Conservation (phyloP, 805 yeast species). For the Henningerozyma blattae region DNA sequence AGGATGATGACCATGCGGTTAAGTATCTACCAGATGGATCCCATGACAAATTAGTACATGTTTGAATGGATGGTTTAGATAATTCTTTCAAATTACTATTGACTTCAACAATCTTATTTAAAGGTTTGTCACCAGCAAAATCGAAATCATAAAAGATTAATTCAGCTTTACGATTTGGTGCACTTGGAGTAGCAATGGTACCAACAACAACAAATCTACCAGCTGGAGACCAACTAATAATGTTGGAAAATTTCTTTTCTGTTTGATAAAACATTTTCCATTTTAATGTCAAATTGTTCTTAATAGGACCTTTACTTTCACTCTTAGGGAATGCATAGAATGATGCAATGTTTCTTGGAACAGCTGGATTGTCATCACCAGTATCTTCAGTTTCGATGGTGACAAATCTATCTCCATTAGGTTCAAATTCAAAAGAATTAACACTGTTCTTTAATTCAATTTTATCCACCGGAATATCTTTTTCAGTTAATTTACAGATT, state of each 20-base stretch:
- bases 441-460: slow-evolving; percentile 87
- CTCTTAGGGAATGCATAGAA: slow-evolving; percentile 73
- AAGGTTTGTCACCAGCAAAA: slow-evolving; percentile 53
- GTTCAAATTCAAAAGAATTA: slow-evolving; percentile 90
- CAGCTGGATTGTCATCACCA: slow-evolving; percentile 44
- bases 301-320: slow-evolving; percentile 31
- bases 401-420: slow-evolving; percentile 77
- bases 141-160: slow-evolving; percentile 81
- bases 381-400: slow-evolving; percentile 53
- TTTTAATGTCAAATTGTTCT: slow-evolving; percentile 30
- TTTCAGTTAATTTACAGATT: slow-evolving; percentile 77
- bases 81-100: slow-evolving; percentile 50
- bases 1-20: slow-evolving; percentile 75
- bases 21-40: slow-evolving; percentile 92
- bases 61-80: slow-evolving; percentile 52
- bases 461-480: slow-evolving; percentile 88
- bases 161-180: slow-evolving; percentile 36
- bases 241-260: slow-evolving; percentile 54
- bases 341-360: slow-evolving; percentile 51
- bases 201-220: slow-evolving; percentile 71
- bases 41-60: slow-evolving; percentile 81
- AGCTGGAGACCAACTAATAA: slow-evolving; percentile 79
- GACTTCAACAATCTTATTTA: slow-evolving; percentile 30
- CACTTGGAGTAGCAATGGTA: slow-evolving; percentile 33
- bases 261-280: slow-evolving; percentile 53